Evolutionary conservation across 2,329 filamentous ascomycete genomes (phyloP), one percentile per base, ranked within the genome.

Genomic region (Hypomyces rosellus): DNA sequence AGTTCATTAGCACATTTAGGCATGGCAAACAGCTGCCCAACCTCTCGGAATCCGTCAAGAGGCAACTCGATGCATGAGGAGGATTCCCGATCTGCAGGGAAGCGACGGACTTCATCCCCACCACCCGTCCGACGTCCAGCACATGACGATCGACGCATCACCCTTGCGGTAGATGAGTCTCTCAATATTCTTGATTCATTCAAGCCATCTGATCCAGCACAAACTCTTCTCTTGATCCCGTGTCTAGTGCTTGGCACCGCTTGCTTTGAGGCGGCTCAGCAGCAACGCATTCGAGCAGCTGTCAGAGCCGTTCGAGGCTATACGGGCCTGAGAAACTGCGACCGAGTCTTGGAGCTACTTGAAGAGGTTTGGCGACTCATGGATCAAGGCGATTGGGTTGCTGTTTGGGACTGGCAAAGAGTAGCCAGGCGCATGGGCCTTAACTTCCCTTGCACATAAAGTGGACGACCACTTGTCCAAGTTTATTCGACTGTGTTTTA

Each of bases 331-430:
- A 72, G 76, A 20, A 84, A 82, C 57, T 76, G 77, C 25, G 76
- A 82, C 55, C 71, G 74, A 12, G 76, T 77, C 3, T 55, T 68
- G 14, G 69, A 79, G 52, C 63, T 85, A 1, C 70, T 85, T 12
- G 76, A 81, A 55, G 74, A 78, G 56, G 69, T 84, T 3, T 85
- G 81, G 81, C 64, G 69, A 18, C 69, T 78, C 18, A 84, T 84
- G 78, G 77, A 76, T 22, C 62, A 65, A 9, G 78, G 75, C 16
- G 77, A 84, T 45, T 83, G 79, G 75, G 58, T 70, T 22, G 71
- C 72, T 15, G 79, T 78, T 7, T 85, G 82, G 82, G 82, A 85
- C 61, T 85, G 81, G 81, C 80, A 84, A 54, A 68, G 69, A 3
- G 72, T 84, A 25, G 80, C 80, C 1, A 65, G 70, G 48, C 60